Conservation (phyloP, 805 yeast genomes). For the baker's yeast (Saccharomyces cerevisiae) region DNA sequence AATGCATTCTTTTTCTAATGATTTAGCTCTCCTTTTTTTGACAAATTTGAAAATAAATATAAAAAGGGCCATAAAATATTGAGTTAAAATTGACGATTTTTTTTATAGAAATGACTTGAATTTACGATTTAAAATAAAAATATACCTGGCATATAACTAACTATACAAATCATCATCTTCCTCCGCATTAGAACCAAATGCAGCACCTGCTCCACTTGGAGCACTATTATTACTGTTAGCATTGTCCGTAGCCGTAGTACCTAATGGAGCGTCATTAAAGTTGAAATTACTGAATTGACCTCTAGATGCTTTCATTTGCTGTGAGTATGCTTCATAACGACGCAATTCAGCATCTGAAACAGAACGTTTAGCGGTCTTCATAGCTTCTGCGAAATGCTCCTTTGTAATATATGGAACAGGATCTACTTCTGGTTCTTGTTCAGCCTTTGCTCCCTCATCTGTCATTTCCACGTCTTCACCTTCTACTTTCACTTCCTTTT, state of each 20-base stretch:
- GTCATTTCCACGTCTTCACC: conserved; percentile 38
- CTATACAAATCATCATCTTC: conserved; percentile 65
- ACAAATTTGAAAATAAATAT: neutral
- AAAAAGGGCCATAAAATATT: neutral
- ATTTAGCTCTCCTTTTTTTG: neutral
- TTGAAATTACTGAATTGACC: conserved; percentile 89
- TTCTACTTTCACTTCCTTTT: conserved; percentile 37
- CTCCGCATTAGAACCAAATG: conserved; percentile 38
- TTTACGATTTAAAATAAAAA: neutral
- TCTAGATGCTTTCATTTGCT: conserved; percentile 90
- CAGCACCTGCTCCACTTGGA: conserved; percentile 35
- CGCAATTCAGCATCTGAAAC: conserved; percentile 96
- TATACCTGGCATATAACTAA: conserved; percentile 11
- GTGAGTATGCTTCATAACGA: conserved; percentile 97
- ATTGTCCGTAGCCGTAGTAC: conserved; percentile 35
- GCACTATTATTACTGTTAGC: conserved; percentile 25
- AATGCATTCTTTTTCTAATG: neutral
- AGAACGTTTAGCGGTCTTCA: conserved; percentile 98
- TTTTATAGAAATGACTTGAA: neutral
- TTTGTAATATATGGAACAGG: conserved; percentile 93
- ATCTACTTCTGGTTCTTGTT: conserved; percentile 64
- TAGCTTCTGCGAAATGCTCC: conserved; percentile 95
- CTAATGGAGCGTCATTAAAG: conserved; percentile 50
- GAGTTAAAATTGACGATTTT: neutral
- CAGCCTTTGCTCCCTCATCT: conserved; percentile 28